These are phyloP conservation scores for Raffaelea deltoideospora DNA, from an alignment of 2,329 filamentous ascomycete genomes.

Conservation along the genomic window DNA sequence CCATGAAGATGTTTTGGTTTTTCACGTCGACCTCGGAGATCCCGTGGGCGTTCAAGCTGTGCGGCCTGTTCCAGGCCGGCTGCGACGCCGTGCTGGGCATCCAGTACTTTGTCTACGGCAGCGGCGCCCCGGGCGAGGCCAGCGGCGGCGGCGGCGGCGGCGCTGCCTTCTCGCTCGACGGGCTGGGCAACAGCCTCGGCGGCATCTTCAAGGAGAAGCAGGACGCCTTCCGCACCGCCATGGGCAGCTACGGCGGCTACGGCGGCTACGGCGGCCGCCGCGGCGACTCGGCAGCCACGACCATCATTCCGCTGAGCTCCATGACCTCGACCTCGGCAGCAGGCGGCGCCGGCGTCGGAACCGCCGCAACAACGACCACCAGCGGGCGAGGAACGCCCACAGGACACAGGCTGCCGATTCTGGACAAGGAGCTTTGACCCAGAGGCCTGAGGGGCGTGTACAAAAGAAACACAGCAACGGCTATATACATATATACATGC, in stretches of 20 bases:
- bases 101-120: slow-evolving; percentile 59
- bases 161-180: background rate
- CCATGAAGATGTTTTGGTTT: slow-evolving; percentile 82
- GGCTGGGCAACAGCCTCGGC: background rate
- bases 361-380: no score
- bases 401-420: no score
- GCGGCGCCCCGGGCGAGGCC: slow-evolving; percentile 24
- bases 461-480: no score
- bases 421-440: no score
- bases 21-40: slow-evolving; percentile 56
- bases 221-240: background rate
- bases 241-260: background rate
- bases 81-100: slow-evolving; percentile 62
- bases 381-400: no score
- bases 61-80: slow-evolving; percentile 63
- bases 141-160: background rate
- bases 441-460: no score
- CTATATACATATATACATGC: no score
- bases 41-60: slow-evolving; percentile 67
- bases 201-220: background rate
- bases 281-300: no score
- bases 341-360: no score
- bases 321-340: no score
- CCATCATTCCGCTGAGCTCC: no score
- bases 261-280: background rate